phyloP scores from a whole-genome alignment of 805 yeast genomes.

The Ogataea nakhonphanomensis region DNA sequence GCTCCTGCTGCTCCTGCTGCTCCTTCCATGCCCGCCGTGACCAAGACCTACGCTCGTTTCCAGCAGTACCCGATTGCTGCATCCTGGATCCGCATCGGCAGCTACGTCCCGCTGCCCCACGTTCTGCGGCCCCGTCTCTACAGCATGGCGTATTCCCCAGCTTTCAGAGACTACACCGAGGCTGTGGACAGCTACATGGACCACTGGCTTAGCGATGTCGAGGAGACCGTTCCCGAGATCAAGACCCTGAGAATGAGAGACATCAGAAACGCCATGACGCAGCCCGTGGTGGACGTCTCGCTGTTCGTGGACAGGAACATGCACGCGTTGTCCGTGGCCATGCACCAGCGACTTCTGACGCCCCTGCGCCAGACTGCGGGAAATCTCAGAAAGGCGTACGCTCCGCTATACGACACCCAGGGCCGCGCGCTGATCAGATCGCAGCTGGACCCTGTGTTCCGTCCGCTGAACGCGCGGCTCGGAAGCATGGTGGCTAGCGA shows the following conservation, averaged over 20 bases:
- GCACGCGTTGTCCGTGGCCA: slow-evolving; percentile 27
- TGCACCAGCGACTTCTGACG: slow-evolving; percentile 34
- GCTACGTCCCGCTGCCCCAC: slow-evolving; percentile 27
- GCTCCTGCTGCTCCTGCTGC: slow-evolving; percentile 3
- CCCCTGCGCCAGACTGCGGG: slow-evolving; percentile 50
- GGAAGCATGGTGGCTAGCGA: slow-evolving; percentile 36
- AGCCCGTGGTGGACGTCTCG: slow-evolving; percentile 49
- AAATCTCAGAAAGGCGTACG: slow-evolving; percentile 47
- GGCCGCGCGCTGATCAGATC: slow-evolving; percentile 64
- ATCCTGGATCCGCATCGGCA: slow-evolving; percentile 31
- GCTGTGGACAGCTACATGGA: slow-evolving; percentile 52
- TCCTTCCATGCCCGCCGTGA: not conserved
- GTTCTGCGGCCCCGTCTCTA: slow-evolving; percentile 23
- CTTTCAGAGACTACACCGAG: slow-evolving; percentile 20
- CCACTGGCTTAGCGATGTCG: slow-evolving; percentile 52
- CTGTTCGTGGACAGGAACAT: slow-evolving; percentile 34
- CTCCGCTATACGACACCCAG: slow-evolving; percentile 49
- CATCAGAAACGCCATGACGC: slow-evolving; percentile 44
- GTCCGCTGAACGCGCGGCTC: slow-evolving; percentile 57
- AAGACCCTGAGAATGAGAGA: slow-evolving; percentile 51
- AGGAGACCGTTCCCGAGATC: slow-evolving; percentile 54
- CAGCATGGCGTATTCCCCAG: slow-evolving; percentile 25
- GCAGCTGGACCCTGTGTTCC: slow-evolving; percentile 58
- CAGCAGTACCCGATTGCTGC: slow-evolving; percentile 45
- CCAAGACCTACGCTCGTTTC: slow-evolving; percentile 40